A percentile compares a stretch with the other conserved stretches of the same genome.
Evolutionary conservation across 192 early-diverging fungal species (phyloP).

Genomic region (Coemansia sp.): DNA sequence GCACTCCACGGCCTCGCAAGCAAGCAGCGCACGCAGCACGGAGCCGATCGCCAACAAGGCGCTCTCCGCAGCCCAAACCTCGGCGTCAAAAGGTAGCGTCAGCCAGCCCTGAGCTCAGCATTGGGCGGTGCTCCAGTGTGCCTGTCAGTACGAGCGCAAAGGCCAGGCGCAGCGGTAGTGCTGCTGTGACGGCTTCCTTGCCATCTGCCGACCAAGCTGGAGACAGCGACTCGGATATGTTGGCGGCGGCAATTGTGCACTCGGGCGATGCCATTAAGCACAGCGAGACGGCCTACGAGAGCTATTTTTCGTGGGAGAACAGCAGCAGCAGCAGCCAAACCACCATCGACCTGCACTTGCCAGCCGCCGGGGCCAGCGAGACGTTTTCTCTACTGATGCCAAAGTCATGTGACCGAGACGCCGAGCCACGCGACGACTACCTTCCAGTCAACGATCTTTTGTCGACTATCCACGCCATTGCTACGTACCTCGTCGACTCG

Average conservation of each 20-base stretch:
- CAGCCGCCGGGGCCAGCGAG: constrained; percentile 23
- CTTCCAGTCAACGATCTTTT: constrained; percentile 82
- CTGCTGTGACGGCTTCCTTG: background rate
- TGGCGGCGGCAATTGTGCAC: constrained; percentile 13
- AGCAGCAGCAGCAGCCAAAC: background rate
- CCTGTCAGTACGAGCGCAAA: background rate
- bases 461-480: constrained; percentile 66
- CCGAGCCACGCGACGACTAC: constrained; percentile 66
- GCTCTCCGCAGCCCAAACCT: constrained; percentile 3
- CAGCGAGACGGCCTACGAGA: constrained; percentile 43
- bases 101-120: background rate
- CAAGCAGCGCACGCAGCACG: background rate
- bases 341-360: constrained; percentile 31
- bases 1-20: constrained; percentile 28
- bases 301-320: constrained; percentile 35
- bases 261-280: constrained; percentile 43
- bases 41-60: constrained; percentile 9
- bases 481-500: constrained; percentile 55
- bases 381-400: constrained; percentile 44
- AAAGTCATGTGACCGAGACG: constrained; percentile 35
- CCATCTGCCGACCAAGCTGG: background rate
- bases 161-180: background rate
- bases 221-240: background rate
- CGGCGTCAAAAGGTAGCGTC: constrained; percentile 1
- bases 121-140: constrained; percentile 15